A percentile compares a stretch with the other conserved stretches of the same genome.
Evolutionary conservation across 179 eudicot species (phyloP).

Genomic region (Beta macrorhiza): DNA sequence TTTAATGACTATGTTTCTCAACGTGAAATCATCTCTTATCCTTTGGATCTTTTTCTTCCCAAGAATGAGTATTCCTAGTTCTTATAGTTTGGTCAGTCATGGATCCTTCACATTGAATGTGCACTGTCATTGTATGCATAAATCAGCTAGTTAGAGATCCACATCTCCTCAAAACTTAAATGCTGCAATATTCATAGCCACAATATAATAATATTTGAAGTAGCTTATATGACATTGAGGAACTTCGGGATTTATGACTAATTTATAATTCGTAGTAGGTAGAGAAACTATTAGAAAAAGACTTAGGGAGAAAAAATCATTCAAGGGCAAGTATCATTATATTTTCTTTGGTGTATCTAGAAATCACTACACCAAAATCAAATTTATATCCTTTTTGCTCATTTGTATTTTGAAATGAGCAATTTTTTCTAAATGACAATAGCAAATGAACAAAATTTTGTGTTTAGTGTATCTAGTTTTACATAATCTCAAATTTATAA

Average conservation of each 20-base stretch:
- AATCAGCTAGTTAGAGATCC: conserved; percentile 3
- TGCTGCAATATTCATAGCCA: conserved; percentile 5
- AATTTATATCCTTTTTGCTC: no score
- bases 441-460: no score
- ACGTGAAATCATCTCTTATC: conserved; percentile 12
- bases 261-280: not conserved
- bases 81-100: conserved; percentile 7
- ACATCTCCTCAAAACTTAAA: conserved; percentile 4
- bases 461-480: no score
- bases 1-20: not conserved
- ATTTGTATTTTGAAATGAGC: no score
- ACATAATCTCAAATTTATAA: no score
- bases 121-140: conserved; percentile 5
- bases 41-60: conserved; percentile 17
- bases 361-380: no score
- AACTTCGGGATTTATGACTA: conserved; percentile 22
- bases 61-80: conserved; percentile 9
- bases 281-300: no score
- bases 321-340: no score
- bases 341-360: no score
- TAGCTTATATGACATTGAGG: no score
- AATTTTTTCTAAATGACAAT: no score
- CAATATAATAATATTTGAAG: not conserved
- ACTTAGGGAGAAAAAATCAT: no score
- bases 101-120: conserved; percentile 17